Evolutionary conservation across 768 basidiomycete genomes (phyloP).

Genomic region (Hebeloma cylindrosporum): DNA sequence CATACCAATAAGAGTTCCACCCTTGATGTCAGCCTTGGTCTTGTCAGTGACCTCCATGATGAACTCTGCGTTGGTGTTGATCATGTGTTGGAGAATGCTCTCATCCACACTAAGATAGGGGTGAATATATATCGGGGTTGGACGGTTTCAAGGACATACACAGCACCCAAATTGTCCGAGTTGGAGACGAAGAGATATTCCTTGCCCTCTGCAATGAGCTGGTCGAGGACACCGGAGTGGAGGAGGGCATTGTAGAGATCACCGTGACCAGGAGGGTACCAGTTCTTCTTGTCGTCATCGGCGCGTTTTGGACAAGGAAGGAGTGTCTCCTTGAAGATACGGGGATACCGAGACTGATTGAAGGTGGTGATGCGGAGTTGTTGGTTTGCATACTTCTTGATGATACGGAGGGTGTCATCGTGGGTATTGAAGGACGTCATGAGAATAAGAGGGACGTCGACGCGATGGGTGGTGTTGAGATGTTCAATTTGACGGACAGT

Average conservation of each 20-base stretch:
- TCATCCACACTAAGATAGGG: conserved; percentile 62
- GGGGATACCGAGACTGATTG: conserved; percentile 93
- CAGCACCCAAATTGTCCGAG: conserved; percentile 94
- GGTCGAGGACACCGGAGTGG: conserved; percentile 89
- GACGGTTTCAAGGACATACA: conserved; percentile 48
- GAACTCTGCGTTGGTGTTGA: conserved; percentile 79
- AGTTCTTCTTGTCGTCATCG: conserved; percentile 83
- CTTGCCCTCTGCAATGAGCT: conserved; percentile 87
- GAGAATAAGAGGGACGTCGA: conserved; percentile 95
- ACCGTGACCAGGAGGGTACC: conserved; percentile 98
- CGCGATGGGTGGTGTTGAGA: conserved; percentile 79
- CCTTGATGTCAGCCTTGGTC: conserved; percentile 83
- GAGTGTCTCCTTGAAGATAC: conserved; percentile 86
- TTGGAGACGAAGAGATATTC: conserved; percentile 98
- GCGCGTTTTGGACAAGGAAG: conserved; percentile 79
- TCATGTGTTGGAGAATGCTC: conserved; percentile 84
- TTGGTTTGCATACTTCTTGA: conserved; percentile 95
- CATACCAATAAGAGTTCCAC: conserved; percentile 78
- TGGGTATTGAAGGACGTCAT: conserved; percentile 99
- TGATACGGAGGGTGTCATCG: conserved; percentile 93
- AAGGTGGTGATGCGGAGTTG: conserved; percentile 90
- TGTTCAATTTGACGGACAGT: conserved; percentile 95
- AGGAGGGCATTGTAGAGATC: conserved; percentile 91
- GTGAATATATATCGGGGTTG: not conserved
- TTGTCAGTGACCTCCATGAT: conserved; percentile 97